A percentile compares a stretch with the other conserved stretches of the same genome.
phyloP scores from a whole-genome alignment of 306 rosid genomes.

The Dryas alaskensis region DNA sequence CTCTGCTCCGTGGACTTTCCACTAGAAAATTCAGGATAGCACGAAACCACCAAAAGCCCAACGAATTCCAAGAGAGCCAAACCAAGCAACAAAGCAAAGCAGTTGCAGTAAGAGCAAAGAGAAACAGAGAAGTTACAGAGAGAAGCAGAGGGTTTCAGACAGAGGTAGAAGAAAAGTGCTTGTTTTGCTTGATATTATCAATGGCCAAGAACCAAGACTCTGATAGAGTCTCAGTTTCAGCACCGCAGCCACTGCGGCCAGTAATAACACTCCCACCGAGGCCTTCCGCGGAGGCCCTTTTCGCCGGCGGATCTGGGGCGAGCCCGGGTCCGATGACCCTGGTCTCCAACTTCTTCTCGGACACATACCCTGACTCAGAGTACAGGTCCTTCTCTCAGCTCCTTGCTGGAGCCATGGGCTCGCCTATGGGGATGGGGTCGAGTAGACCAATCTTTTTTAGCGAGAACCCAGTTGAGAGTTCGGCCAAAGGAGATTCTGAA shows the following conservation, averaged over 20 bases:
- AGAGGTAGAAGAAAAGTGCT: neutral
- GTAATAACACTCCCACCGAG: slow-evolving; percentile 82
- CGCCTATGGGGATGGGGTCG: slow-evolving; percentile 77
- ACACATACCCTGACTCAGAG: slow-evolving; percentile 47
- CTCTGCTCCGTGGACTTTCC: slow-evolving; percentile 44
- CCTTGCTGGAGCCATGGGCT: slow-evolving; percentile 97
- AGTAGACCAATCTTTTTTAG: slow-evolving; percentile 21
- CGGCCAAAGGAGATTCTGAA: slow-evolving; percentile 20
- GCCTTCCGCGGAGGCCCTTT: slow-evolving; percentile 75
- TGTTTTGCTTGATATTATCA: neutral
- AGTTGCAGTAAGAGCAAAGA: slow-evolving; percentile 1
- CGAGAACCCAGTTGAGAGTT: slow-evolving; percentile 33
- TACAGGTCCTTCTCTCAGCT: slow-evolving; percentile 83
- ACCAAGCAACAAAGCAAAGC: neutral
- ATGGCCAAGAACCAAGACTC: slow-evolving; percentile 63
- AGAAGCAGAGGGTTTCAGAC: neutral
- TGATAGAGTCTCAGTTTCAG: slow-evolving; percentile 35
- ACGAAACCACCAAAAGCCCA: slow-evolving; percentile 35
- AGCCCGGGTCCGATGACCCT: slow-evolving; percentile 99
- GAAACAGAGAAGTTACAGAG: neutral
- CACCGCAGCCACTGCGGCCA: slow-evolving; percentile 43
- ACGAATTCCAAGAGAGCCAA: neutral
- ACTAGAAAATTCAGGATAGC: slow-evolving; percentile 36
- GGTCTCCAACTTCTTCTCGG: slow-evolving; percentile 78
- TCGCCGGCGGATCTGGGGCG: slow-evolving; percentile 54